Evolutionary conservation across 768 basidiomycete genomes (phyloP).

Genomic region (Russula sp.): DNA sequence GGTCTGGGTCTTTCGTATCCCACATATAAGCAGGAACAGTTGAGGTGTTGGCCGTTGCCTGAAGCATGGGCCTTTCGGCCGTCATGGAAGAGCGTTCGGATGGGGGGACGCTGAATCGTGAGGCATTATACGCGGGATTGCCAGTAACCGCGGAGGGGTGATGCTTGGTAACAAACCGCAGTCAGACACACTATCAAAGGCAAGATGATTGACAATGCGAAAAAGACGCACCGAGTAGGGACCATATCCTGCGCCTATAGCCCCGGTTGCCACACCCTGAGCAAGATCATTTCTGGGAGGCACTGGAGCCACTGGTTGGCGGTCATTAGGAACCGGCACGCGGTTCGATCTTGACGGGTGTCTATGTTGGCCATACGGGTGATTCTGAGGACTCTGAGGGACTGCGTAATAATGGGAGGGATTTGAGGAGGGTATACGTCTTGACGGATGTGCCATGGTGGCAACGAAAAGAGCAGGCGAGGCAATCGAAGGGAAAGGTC

Average conservation of each 20-base stretch:
- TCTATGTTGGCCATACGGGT: constrained; percentile 14
- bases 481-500: background rate
- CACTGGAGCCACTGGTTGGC: constrained; percentile 12
- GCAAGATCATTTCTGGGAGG: constrained; percentile 47
- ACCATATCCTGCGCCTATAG: constrained; percentile 74
- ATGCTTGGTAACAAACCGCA: constrained; percentile 37
- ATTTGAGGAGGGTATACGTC: constrained; percentile 15
- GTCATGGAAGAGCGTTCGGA: constrained; percentile 39
- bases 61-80: constrained; percentile 33
- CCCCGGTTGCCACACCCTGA: constrained; percentile 72
- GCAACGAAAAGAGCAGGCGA: background rate
- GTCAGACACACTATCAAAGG: background rate
- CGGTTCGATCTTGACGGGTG: constrained; percentile 19
- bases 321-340: constrained; percentile 16
- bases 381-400: constrained; percentile 44
- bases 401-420: constrained; percentile 58
- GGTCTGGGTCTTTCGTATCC: constrained; percentile 75
- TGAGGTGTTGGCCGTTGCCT: constrained; percentile 38
- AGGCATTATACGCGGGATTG: constrained; percentile 37
- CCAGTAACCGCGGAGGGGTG: constrained; percentile 38
- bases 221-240: constrained; percentile 63
- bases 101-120: constrained; percentile 51
- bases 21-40: constrained; percentile 67
- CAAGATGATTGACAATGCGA: background rate
- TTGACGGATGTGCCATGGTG: constrained; percentile 20